Conservation (phyloP, 257 asterid species). For the Eustoma russellianum region DNA sequence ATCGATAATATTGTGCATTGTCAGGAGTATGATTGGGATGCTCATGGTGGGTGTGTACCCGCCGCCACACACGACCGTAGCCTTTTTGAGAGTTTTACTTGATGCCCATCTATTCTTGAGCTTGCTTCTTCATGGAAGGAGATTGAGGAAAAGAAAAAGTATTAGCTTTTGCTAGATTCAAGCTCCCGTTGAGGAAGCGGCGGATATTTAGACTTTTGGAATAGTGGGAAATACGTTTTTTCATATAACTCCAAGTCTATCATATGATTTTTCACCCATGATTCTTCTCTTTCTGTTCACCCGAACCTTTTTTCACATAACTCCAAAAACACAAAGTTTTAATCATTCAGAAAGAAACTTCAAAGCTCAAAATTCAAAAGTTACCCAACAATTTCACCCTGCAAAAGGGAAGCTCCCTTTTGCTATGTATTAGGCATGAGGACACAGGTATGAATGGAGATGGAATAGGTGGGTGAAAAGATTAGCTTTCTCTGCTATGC, state of each 20-base stretch:
- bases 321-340: too few relatives aligned
- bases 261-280: too few relatives aligned
- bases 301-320: too few relatives aligned
- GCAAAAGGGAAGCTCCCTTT: too few relatives aligned
- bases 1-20: slow-evolving; percentile 73
- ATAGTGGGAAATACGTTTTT: slow-evolving; percentile 14
- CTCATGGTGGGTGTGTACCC: slow-evolving; percentile 53
- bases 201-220: slow-evolving; percentile 35
- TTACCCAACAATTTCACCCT: too few relatives aligned
- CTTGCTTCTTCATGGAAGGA: slow-evolving; percentile 78
- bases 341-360: too few relatives aligned
- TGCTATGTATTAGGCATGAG: slow-evolving; percentile 30
- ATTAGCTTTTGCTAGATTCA: neutral
- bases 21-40: slow-evolving; percentile 84
- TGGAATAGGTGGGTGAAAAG: slow-evolving; percentile 26
- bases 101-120: too few relatives aligned
- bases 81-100: slow-evolving; percentile 49
- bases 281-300: too few relatives aligned
- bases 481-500: slow-evolving; percentile 29
- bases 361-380: too few relatives aligned
- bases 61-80: slow-evolving; percentile 57
- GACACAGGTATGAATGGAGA: slow-evolving; percentile 48
- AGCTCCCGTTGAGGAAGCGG: slow-evolving; percentile 1
- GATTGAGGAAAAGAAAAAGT: slow-evolving; percentile 32
- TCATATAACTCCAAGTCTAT: too few relatives aligned